A percentile compares a stretch with the other conserved stretches of the same genome.
Evolutionary conservation across 495 filamentous ascomycete species (phyloP).

Genomic region (Penicillium simplicissimum): DNA sequence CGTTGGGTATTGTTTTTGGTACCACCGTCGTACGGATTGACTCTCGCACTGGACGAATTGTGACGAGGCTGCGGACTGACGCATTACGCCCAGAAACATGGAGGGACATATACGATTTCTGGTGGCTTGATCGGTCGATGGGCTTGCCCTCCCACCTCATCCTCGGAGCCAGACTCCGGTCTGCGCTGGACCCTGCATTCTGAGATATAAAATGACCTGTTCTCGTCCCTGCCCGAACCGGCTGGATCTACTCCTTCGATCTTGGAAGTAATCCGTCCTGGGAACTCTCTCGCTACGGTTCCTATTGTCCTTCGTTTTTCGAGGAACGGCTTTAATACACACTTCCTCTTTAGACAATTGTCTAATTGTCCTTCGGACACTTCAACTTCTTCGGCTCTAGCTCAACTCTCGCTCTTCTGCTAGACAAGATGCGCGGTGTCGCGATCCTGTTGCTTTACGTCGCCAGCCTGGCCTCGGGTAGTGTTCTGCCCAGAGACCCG

Average conservation of each 20-base stretch:
- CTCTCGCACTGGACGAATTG: constrained; percentile 12
- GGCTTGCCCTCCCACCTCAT: background rate
- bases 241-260: background rate
- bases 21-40: constrained; percentile 14
- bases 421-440: constrained; percentile 24
- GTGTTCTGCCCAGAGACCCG: constrained; percentile 16
- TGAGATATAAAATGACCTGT: constrained; percentile 15
- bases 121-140: constrained; percentile 1
- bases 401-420: constrained; percentile 14
- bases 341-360: constrained; percentile 2
- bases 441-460: constrained; percentile 23
- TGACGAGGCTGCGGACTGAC: background rate
- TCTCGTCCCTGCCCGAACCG: background rate
- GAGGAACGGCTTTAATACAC: constrained; percentile 3
- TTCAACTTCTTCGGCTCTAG: constrained; percentile 4
- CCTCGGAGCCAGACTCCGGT: background rate
- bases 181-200: background rate
- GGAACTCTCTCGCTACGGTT: constrained; percentile 35
- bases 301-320: constrained; percentile 23
- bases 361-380: background rate
- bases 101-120: background rate
- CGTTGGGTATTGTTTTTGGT: constrained; percentile 11
- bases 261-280: constrained; percentile 11
- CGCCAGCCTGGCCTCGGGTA: constrained; percentile 26
- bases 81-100: background rate